These are phyloP conservation scores for Hygrocybe punicea DNA, from an alignment of 768 basidiomycete genomes.

Conservation along the genomic window DNA sequence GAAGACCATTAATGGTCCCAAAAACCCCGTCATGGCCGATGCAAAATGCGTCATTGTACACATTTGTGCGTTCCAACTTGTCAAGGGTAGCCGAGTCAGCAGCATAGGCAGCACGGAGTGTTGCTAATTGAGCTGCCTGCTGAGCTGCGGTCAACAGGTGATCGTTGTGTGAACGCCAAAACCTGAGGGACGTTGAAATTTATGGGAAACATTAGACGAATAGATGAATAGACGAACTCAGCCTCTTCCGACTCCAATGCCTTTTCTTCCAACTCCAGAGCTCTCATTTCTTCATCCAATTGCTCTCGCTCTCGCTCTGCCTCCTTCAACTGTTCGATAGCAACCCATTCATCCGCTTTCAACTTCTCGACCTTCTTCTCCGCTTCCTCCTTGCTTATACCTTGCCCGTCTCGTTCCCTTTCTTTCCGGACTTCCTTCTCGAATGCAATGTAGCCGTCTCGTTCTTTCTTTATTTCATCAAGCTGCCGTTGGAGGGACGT, in stretches of 20 bases:
- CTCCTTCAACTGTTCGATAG: slow-evolving; percentile 68
- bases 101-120: slow-evolving; percentile 73
- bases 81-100: slow-evolving; percentile 74
- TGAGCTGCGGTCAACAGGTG: slow-evolving; percentile 63
- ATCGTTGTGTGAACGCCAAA: slow-evolving; percentile 78
- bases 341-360: slow-evolving; percentile 62
- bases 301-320: slow-evolving; percentile 75
- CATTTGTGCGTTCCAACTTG: slow-evolving; percentile 86
- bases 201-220: too few relatives aligned
- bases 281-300: slow-evolving; percentile 66
- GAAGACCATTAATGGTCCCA: slow-evolving; percentile 95
- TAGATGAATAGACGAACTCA: slow-evolving; percentile 64
- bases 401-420: slow-evolving; percentile 66
- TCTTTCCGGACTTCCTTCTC: slow-evolving; percentile 85
- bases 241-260: slow-evolving; percentile 79
- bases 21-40: slow-evolving; percentile 94
- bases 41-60: slow-evolving; percentile 94
- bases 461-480: slow-evolving; percentile 86
- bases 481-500: slow-evolving; percentile 71
- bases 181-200: slow-evolving; percentile 48
- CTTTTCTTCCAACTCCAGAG: slow-evolving; percentile 74
- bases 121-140: slow-evolving; percentile 65
- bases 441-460: slow-evolving; percentile 91
- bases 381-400: slow-evolving; percentile 58
- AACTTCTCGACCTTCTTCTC: slow-evolving; percentile 71